Conservation (phyloP, 371 early-diverging fungal species). For the Syncephalastrum racemosum region DNA sequence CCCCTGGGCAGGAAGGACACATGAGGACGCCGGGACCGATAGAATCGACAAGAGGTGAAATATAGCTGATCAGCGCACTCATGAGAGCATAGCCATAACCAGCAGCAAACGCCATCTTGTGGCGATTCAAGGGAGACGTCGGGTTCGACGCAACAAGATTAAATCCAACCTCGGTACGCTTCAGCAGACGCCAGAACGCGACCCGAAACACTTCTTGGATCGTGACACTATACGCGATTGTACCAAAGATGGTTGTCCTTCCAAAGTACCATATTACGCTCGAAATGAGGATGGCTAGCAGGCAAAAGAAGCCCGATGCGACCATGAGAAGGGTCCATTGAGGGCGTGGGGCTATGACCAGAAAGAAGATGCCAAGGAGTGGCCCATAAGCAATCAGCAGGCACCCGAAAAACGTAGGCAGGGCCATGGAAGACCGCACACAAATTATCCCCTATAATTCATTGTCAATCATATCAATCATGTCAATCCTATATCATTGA, state of each 20-base stretch:
- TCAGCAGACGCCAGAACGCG: slow-evolving; percentile 57
- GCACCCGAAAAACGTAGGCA: slow-evolving; percentile 71
- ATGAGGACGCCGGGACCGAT: slow-evolving; percentile 68
- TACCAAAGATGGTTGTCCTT: slow-evolving; percentile 35
- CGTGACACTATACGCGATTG: slow-evolving; percentile 59
- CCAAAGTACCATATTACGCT: slow-evolving; percentile 71
- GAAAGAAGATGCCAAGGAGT: slow-evolving; percentile 66
- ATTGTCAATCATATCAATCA: no score
- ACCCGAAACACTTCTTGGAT: slow-evolving; percentile 67
- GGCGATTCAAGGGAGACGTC: slow-evolving; percentile 57
- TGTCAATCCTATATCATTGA: no score
- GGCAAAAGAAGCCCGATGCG: slow-evolving; percentile 59
- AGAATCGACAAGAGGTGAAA: slow-evolving; percentile 63
- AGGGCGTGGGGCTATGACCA: slow-evolving; percentile 65
- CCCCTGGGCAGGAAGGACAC: slow-evolving; percentile 64
- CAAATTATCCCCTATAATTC: no score
- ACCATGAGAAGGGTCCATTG: slow-evolving; percentile 65
- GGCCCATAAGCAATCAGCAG: slow-evolving; percentile 76
- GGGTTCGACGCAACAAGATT: slow-evolving; percentile 58
- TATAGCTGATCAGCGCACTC: slow-evolving; percentile 65
- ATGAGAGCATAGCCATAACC: slow-evolving; percentile 74
- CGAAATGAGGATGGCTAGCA: slow-evolving; percentile 66
- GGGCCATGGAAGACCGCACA: slow-evolving; percentile 43
- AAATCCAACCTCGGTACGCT: slow-evolving; percentile 59
- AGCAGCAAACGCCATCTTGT: slow-evolving; percentile 62